Conservation (phyloP, 2,329 filamentous ascomycete genomes). For the Plenodomus lindquistii region DNA sequence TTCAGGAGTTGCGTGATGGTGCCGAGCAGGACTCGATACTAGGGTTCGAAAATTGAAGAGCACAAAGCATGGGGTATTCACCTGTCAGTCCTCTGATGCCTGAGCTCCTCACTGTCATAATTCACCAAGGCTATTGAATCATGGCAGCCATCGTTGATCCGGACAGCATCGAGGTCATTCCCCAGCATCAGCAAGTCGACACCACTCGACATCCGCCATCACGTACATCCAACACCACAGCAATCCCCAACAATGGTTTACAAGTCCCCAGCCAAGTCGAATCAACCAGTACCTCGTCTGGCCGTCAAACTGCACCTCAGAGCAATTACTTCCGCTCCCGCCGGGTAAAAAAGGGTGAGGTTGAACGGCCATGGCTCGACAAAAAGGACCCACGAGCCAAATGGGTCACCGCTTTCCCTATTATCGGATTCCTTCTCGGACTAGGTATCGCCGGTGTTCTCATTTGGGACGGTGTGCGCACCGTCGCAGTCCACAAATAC, state of each 20-base stretch:
- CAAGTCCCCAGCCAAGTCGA: conserved; percentile 8
- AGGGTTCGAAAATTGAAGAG: too few species aligned
- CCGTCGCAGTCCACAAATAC: conserved; percentile 75
- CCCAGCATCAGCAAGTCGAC: too few species aligned
- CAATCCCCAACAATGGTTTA: neutral
- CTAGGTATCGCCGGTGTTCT: conserved; percentile 70
- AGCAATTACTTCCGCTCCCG: conserved; percentile 68
- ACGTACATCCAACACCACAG: neutral
- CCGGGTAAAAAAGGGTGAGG: conserved; percentile 70
- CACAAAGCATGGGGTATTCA: too few species aligned
- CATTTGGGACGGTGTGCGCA: conserved; percentile 73
- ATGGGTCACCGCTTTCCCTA: conserved; percentile 80
- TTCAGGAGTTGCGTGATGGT: too few species aligned
- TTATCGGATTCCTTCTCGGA: conserved; percentile 72
- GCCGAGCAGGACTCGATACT: too few species aligned
- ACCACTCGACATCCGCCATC: too few species aligned
- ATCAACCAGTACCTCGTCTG: conserved; percentile 9
- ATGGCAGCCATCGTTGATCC: too few species aligned
- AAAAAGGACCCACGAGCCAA: conserved; percentile 78
- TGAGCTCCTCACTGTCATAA: too few species aligned
- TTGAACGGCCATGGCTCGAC: conserved; percentile 78
- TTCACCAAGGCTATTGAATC: too few species aligned
- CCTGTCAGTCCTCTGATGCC: too few species aligned
- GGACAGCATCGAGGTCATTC: too few species aligned
- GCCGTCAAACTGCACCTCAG: conserved; percentile 11